phyloP scores from a whole-genome alignment of 2,329 filamentous ascomycete species.

The Juglanconis juglandina region DNA sequence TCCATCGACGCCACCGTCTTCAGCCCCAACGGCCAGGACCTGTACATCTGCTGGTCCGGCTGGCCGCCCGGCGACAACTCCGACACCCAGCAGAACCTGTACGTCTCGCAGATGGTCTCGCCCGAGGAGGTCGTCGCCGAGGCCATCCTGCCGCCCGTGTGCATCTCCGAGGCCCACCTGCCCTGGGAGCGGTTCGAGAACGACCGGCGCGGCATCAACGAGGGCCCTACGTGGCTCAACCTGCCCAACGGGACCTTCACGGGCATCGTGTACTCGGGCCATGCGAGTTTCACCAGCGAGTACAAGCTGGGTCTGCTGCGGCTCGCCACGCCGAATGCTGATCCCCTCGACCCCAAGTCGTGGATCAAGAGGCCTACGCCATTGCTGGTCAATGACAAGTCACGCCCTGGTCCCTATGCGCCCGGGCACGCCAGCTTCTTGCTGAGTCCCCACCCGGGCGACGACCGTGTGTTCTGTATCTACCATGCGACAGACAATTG shows the following conservation, averaged over 20 bases:
- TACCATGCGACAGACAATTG: slow-evolving; percentile 19
- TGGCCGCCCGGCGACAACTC: slow-evolving; percentile 20
- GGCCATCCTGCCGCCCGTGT: slow-evolving; percentile 13
- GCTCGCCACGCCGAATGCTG: slow-evolving; percentile 13
- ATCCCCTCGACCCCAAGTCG: slow-evolving; percentile 17
- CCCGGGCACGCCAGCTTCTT: slow-evolving; percentile 22
- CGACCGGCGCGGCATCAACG: slow-evolving; percentile 21
- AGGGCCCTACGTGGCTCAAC: slow-evolving; percentile 22
- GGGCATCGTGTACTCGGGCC: slow-evolving; percentile 22
- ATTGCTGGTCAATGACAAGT: slow-evolving; percentile 12
- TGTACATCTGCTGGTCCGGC: slow-evolving; percentile 23
- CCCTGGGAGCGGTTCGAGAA: slow-evolving; percentile 21
- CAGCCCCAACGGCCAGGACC: slow-evolving; percentile 8
- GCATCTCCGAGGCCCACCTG: slow-evolving; percentile 18
- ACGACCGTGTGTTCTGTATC: slow-evolving; percentile 20
- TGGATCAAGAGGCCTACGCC: slow-evolving; percentile 16
- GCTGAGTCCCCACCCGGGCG: slow-evolving; percentile 16
- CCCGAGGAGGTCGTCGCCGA: slow-evolving; percentile 20
- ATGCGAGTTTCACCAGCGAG: slow-evolving; percentile 23
- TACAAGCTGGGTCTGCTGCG: slow-evolving; percentile 20
- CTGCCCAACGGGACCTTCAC: slow-evolving; percentile 18
- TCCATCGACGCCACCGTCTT: slow-evolving; percentile 21
- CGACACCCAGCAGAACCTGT: slow-evolving; percentile 22
- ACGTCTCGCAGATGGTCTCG: slow-evolving; percentile 19
- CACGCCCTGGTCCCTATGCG: slow-evolving; percentile 18